Evolutionary conservation across 371 early-diverging fungal genomes (phyloP), one percentile per base, ranked within the genome.

Genomic region (Rhizopus stolonifer): DNA sequence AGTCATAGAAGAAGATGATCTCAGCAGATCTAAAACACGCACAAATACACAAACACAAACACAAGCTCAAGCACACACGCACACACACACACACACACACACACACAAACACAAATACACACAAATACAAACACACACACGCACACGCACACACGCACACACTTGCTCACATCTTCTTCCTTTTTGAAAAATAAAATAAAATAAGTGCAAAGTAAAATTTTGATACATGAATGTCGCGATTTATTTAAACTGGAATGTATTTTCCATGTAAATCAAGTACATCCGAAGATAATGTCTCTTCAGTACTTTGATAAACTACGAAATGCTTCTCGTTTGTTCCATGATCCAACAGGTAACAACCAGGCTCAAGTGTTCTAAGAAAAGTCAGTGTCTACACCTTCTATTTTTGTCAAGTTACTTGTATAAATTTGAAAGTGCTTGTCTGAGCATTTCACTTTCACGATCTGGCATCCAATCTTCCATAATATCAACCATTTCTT

Each of bases 401-500:
- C n/a, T n/a, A n/a, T n/a, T n/a, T n/a, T n/a, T n/a, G n/a, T 38
- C 13, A 1, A 4, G 1, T 60, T 52, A 56, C 61, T 38, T 47
- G 10, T 56, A 49, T 14, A 56, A 22, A n/a, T 49, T 23, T 5
- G 43, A 29, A 24, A 61, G 48, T 1, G 47, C 39, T 17, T 51
- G 42, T 23, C 52, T 39, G 23, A 61, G 39, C 25, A 56, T 23
- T 21, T 56, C 49, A 5, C 56, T 61, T 34, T 61, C 62, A 14
- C 43, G 40, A 14, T 23, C 26, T 13, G 62, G 62, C 25, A 32
- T 25, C 65, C 65, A 65, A 29, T 56, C 60, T 3, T 56, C 51
- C 65, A 65, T 65, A 24, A 65, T 65, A 39, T 65, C 60, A 1
- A 40, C 19, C 65, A 65, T 65, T 43, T 60, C 33, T 22, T 56